phyloP scores from a whole-genome alignment of 75 land plant species.

The Pinus albicaulis region DNA sequence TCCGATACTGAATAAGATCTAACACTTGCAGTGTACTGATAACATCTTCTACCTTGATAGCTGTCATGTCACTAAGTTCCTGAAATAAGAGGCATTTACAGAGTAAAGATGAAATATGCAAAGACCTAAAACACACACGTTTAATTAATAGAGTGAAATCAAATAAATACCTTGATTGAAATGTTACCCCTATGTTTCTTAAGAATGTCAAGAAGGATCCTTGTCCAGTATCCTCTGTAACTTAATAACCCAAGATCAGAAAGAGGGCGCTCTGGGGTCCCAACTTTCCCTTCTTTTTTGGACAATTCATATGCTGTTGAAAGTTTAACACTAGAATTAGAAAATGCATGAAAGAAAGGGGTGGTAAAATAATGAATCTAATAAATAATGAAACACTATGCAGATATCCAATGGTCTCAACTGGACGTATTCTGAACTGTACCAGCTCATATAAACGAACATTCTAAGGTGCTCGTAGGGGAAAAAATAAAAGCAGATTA shows the following conservation, averaged over 20 bases:
- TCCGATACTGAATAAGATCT: conserved; percentile 87
- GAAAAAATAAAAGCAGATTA: too few species aligned
- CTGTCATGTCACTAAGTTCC: conserved; percentile 99
- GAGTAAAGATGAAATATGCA: not conserved
- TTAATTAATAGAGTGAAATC: not conserved
- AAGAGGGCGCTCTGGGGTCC: conserved; percentile 95
- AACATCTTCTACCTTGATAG: conserved; percentile 85
- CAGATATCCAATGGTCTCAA: too few species aligned
- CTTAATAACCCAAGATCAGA: conserved; percentile 92
- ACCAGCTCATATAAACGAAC: too few species aligned
- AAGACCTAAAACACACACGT: not conserved
- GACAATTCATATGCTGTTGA: conserved; percentile 90
- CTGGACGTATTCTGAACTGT: too few species aligned
- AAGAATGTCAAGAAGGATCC: conserved; percentile 89
- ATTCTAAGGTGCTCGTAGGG: too few species aligned
- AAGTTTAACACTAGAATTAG: not conserved
- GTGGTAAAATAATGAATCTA: too few species aligned
- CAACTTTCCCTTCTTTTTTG: conserved; percentile 96
- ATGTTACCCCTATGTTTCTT: conserved; percentile 92
- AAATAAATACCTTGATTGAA: conserved; percentile 71
- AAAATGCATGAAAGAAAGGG: too few species aligned
- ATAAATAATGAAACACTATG: too few species aligned
- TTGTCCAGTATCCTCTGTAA: conserved; percentile 96
- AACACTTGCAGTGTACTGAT: conserved; percentile 72
- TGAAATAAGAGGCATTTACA: conserved; percentile 19